Base-by-base conservation (phyloP, 495 filamentous ascomycete species). In the Chaetomium cochliodes region DNA sequence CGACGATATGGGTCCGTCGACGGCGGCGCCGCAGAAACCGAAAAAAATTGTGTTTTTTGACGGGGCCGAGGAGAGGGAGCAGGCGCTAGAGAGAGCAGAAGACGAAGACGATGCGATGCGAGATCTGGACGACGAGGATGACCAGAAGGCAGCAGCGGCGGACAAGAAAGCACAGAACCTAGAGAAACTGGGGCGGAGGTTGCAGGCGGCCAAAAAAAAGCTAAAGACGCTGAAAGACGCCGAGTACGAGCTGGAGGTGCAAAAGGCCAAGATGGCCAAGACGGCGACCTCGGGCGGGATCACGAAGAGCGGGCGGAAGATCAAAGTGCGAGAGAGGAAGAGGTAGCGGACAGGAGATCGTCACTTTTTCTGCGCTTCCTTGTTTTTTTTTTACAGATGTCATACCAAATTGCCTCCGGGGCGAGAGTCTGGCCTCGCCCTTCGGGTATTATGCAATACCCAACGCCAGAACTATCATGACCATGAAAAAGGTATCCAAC, bases 261-360 rank as follows among this genome's bases (percentile, higher is more conserved):
- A 78, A 64, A 73, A 78, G 56, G 73, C 79, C 6, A 78, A 77
- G 66, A 82, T 96, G 92, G 87, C 85, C 53, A 93, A 93, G 73
- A 81, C 82, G 39, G 70, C 77, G 30, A 90, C 85, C 4, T 81
- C 91, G 9, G 89, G 89, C 49, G 92, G 92, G 12, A 80, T 88
- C 59, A 94, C 90, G 67, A 94, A 93, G 77, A 76, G 84, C 33
- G 92, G 92, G 16, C 81, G 89, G 72, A 93, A 89, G 77, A 93
- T 89, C 78, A 96, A 94, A 80, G 81, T 92, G 22, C 78, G 87
- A 58, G 89, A 92, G 80, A 82, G 92, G 69, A 96, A 96, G 82
- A 84, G 85, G 71, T 96, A 78, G 82, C 49, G 11, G 49, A 26
- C 22, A 56, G 41, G 30, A 26, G 12, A 30, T 16, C n/a, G 42